Conservation (phyloP, 345 rosid species). For the Abelmoschus esculentus region DNA sequence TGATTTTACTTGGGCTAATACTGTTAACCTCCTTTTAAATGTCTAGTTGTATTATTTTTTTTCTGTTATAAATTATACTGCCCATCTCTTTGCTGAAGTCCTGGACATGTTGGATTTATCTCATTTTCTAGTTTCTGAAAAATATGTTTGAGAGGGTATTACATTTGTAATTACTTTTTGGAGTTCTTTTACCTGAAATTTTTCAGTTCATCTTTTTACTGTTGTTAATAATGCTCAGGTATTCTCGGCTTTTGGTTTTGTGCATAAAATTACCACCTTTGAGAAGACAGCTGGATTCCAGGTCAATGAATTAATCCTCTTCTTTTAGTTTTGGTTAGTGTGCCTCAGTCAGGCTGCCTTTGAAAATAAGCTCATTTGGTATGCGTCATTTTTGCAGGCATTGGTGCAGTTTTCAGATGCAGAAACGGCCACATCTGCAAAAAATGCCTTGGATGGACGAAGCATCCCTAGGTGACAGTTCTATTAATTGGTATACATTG, state of each 20-base stretch:
- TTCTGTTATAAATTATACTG: too few species aligned
- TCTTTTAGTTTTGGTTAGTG: slow-evolving; percentile 2
- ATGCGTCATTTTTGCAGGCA: slow-evolving; percentile 43
- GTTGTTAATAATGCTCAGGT: slow-evolving; percentile 60
- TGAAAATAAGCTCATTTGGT: slow-evolving; percentile 13
- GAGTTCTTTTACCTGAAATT: neutral
- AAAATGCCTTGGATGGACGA: slow-evolving; percentile 87
- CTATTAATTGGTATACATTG: slow-evolving; percentile 48
- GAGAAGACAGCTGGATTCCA: slow-evolving; percentile 99
- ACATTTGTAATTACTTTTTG: neutral
- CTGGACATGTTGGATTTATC: neutral
- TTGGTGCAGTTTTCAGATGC: slow-evolving; percentile 96
- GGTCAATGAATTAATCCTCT: slow-evolving; percentile 25
- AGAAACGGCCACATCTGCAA: slow-evolving; percentile 91
- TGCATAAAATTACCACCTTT: slow-evolving; percentile 94
- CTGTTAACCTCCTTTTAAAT: neutral
- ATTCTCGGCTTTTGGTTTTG: slow-evolving; percentile 97
- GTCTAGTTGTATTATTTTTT: neutral
- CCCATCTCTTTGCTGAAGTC: neutral
- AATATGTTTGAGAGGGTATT: neutral
- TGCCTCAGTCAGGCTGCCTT: neutral
- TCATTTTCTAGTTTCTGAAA: neutral
- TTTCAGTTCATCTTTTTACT: slow-evolving; percentile 20
- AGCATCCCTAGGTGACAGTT: slow-evolving; percentile 97
- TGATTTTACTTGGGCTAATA: neutral